phyloP scores from a whole-genome alignment of 495 filamentous ascomycete species.

The Annulohypoxylon nitens region DNA sequence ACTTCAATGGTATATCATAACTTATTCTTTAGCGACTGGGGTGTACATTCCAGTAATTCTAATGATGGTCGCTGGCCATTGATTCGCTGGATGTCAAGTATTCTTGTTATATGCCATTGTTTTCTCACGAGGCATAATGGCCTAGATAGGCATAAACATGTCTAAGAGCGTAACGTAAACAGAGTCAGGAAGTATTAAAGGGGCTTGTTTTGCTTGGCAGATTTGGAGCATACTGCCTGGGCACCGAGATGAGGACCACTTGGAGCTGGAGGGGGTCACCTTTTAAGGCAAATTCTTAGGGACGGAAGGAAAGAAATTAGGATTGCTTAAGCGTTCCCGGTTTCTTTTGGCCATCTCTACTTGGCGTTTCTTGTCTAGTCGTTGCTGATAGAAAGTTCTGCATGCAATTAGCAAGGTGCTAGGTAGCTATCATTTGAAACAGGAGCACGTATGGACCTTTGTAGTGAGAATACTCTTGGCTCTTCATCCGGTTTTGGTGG shows the following conservation, averaged over 20 bases:
- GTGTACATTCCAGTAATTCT: conserved; percentile 13
- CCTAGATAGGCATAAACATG: conserved; percentile 24
- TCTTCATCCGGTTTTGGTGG: conserved; percentile 65
- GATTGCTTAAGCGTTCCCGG: conserved; percentile 82
- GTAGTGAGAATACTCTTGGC: conserved; percentile 86
- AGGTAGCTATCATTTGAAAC: neutral
- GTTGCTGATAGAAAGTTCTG: conserved; percentile 88
- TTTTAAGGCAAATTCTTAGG: conserved; percentile 74
- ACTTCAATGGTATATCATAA: conserved; percentile 29
- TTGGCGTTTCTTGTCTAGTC: conserved; percentile 81
- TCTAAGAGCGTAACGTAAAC: conserved; percentile 4
- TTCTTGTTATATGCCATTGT: neutral
- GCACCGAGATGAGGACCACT: conserved; percentile 12
- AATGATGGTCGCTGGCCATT: neutral
- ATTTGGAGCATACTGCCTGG: conserved; percentile 12
- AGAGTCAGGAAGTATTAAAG: neutral
- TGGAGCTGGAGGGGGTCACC: neutral
- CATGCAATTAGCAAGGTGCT: conserved; percentile 38
- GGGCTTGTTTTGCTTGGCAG: conserved; percentile 3
- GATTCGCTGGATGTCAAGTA: conserved; percentile 11
- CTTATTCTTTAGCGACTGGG: conserved; percentile 2
- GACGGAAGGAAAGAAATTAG: conserved; percentile 84
- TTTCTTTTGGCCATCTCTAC: conserved; percentile 85
- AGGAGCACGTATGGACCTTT: conserved; percentile 70
- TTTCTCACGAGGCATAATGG: conserved; percentile 12